Evolutionary conservation across 495 filamentous ascomycete species (phyloP).

Genomic region (Endocarpon pusillum): DNA sequence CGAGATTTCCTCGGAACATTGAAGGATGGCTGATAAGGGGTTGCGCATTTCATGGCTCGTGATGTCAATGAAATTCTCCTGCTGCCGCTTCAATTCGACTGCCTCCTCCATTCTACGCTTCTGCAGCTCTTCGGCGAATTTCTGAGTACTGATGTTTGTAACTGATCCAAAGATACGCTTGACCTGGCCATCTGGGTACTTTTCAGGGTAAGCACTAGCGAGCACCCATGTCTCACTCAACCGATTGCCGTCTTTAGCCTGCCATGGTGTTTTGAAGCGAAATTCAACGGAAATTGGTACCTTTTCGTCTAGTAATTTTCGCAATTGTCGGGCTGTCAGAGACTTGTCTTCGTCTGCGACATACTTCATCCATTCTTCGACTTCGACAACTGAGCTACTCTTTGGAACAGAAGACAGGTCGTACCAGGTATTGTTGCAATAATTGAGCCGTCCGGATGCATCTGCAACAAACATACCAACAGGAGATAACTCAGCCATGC

Average conservation of each 20-base stretch:
- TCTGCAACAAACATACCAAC: slow-evolving; percentile 60
- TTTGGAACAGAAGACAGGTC: slow-evolving; percentile 43
- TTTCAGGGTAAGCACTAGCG: slow-evolving; percentile 53
- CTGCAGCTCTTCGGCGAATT: slow-evolving; percentile 29
- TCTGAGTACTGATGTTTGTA: slow-evolving; percentile 28
- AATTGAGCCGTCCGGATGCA: slow-evolving; percentile 41
- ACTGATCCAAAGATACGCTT: slow-evolving; percentile 46
- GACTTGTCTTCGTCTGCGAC: slow-evolving; percentile 42
- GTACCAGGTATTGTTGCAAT: slow-evolving; percentile 59
- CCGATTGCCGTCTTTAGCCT: slow-evolving; percentile 35
- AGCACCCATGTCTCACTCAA: slow-evolving; percentile 50
- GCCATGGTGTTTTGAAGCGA: slow-evolving; percentile 45
- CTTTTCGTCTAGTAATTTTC: slow-evolving; percentile 35
- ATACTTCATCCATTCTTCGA: slow-evolving; percentile 46
- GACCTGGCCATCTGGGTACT: slow-evolving; percentile 32
- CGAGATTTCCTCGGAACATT: slow-evolving; percentile 64
- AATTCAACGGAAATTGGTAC: slow-evolving; percentile 45
- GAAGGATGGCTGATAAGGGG: slow-evolving; percentile 62
- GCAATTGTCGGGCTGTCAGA: slow-evolving; percentile 37
- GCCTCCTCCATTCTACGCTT: slow-evolving; percentile 47
- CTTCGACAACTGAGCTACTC: slow-evolving; percentile 27
- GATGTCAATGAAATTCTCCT: slow-evolving; percentile 80
- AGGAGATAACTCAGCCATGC: slow-evolving; percentile 57
- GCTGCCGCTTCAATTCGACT: slow-evolving; percentile 46
- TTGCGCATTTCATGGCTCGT: slow-evolving; percentile 82